phyloP scores from a whole-genome alignment of 352 stramenopile species.

The Phytophthora syringae region DNA sequence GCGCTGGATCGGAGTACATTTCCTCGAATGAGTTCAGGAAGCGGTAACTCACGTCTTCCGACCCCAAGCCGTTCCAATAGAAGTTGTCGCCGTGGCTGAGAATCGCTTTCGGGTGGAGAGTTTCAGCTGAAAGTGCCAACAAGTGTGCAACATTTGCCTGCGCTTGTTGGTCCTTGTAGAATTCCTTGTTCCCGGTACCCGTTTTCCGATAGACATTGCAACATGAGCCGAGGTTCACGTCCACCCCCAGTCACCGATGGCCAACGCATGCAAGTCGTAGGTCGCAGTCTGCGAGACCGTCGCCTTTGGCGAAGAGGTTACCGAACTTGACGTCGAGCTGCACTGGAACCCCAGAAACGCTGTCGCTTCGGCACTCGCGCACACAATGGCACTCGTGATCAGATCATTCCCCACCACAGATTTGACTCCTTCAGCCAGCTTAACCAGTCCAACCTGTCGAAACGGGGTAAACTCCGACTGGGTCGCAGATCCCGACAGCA shows the following conservation, averaged over 20 bases:
- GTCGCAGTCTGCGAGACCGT: conserved; percentile 45
- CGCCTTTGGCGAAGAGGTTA: conserved; percentile 19
- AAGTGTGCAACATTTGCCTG: conserved; percentile 71
- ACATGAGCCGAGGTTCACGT: conserved; percentile 68
- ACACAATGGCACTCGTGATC: conserved; percentile 55
- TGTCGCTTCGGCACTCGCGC: conserved; percentile 41
- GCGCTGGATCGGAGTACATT: conserved; percentile 59
- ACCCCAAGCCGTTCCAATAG: conserved; percentile 78
- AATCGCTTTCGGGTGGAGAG: conserved; percentile 66
- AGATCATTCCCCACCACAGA: conserved; percentile 25
- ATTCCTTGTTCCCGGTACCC: conserved; percentile 55
- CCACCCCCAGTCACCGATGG: conserved; percentile 76
- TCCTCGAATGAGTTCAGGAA: conserved; percentile 72
- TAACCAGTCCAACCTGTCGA: conserved; percentile 13
- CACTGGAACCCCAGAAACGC: conserved; percentile 60
- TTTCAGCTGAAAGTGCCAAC: conserved; percentile 62
- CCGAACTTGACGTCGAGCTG: conserved; percentile 13
- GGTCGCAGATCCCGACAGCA: not conserved
- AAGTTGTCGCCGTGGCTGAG: conserved; percentile 68
- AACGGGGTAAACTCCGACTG: not conserved
- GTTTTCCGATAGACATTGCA: conserved; percentile 78
- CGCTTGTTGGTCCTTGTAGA: conserved; percentile 79
- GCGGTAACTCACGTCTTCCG: conserved; percentile 67
- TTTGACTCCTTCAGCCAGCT: conserved; percentile 19
- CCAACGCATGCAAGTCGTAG: conserved; percentile 66